Conservation (phyloP, 108 stramenopile species). For the Skeletonema grethae region DNA sequence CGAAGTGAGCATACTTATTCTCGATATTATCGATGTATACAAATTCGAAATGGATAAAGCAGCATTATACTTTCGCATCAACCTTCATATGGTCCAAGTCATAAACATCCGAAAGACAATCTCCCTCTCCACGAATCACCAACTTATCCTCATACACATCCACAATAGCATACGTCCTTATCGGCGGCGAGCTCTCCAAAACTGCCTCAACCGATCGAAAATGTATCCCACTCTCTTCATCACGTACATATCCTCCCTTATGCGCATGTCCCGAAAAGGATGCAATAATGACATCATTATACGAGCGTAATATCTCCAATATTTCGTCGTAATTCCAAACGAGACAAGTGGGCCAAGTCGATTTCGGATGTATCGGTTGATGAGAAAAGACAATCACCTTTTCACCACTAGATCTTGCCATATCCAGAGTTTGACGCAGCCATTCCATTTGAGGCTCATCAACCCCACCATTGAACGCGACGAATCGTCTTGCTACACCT, state of each 20-base stretch:
- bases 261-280: constrained; percentile 84
- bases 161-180: constrained; percentile 74
- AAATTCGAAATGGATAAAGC: no score
- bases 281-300: constrained; percentile 66
- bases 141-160: constrained; percentile 65
- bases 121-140: constrained; percentile 66
- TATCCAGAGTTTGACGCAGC: constrained; percentile 56
- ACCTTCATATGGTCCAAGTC: constrained; percentile 55
- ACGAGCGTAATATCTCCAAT: constrained; percentile 56
- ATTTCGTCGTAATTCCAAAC: constrained; percentile 84
- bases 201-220: constrained; percentile 81
- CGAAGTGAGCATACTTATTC: no score
- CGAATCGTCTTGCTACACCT: constrained; percentile 68
- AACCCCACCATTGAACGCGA: constrained; percentile 83
- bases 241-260: constrained; percentile 78
- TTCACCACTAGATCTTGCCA: constrained; percentile 46
- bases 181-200: constrained; percentile 69
- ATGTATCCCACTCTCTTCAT: constrained; percentile 77
- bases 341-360: constrained; percentile 63
- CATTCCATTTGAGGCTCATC: constrained; percentile 72
- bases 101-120: constrained; percentile 75
- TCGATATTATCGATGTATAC: no score
- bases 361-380: constrained; percentile 77
- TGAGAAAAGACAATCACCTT: constrained; percentile 74
- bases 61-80: no score